A percentile compares a stretch with the other conserved stretches of the same genome.
Evolutionary conservation across 1,284 basidiomycete species (phyloP).

Genomic region (Wolfiporia cocos): DNA sequence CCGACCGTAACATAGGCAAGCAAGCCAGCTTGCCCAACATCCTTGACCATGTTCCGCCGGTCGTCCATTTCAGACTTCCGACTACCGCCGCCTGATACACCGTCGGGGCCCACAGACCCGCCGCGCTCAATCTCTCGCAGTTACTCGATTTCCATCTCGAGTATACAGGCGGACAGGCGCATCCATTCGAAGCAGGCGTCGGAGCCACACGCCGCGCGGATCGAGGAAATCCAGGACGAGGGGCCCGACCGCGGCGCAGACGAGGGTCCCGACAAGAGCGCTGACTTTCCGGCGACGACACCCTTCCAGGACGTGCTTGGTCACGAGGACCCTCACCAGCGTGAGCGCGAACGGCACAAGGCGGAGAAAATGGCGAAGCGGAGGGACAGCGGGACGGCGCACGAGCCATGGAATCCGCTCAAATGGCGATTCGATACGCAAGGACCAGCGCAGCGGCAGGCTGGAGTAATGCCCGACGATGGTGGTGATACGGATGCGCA

Average conservation of each 20-base stretch:
- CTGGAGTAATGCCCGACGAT: not conserved
- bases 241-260: conserved; percentile 29
- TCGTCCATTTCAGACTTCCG: not conserved
- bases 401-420: conserved; percentile 44
- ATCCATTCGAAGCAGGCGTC: conserved; percentile 19
- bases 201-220: conserved; percentile 20
- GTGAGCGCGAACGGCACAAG: conserved; percentile 34
- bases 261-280: too few species aligned
- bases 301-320: conserved; percentile 63
- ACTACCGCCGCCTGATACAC: not conserved
- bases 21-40: not conserved
- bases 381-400: conserved; percentile 42
- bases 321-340: conserved; percentile 29
- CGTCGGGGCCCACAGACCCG: not conserved
- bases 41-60: not conserved
- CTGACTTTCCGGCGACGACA: conserved; percentile 26
- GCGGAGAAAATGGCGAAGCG: conserved; percentile 51
- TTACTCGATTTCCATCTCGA: not conserved
- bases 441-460: not conserved
- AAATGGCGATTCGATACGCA: conserved; percentile 38
- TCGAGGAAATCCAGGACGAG: conserved; percentile 13
- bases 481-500: too few species aligned
- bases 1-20: too few species aligned
- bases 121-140: not conserved
- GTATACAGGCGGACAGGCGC: not conserved